Evolutionary conservation across 371 early-diverging fungal species (phyloP), one percentile per base, ranked within the genome.

Genomic region (Mucor circinelloides): DNA sequence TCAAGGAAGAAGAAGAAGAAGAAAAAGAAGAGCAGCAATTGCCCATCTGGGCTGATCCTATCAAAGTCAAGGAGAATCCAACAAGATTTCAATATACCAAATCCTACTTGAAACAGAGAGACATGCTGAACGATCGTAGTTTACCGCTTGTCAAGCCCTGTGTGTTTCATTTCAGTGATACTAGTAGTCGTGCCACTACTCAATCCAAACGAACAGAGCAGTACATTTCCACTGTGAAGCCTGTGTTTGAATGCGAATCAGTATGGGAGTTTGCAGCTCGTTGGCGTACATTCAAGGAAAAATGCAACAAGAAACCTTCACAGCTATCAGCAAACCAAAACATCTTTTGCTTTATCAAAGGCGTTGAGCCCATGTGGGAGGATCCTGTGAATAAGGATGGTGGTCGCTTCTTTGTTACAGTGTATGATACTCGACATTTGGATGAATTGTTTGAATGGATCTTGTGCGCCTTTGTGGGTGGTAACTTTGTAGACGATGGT

Each of bases 321-420:
- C 77, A 77, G 36, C 71, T 86, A 73, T 56, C 66, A 23, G 64
- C 74, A 48, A 81, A 85, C 61, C 86, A 85, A 36, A 87, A 84
- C 42, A 48, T 87, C 38, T 85, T 84, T 46, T 87, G 85, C 68
- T 87, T 87, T 70, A 67, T 78, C 36, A 68, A 84, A 58, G 85
- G 82, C 2, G 77, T 87, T 36, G 77, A 82, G 42, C 88, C 88
- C 36, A 82, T 86, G 83, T 87, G 88, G 88, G 88, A 87, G 66
- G 88, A 87, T 55, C 72, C 71, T n/a, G 71, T 67, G 30, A 87
- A 87, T 68, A 67, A 77, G 65, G 64, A 75, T 15, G 88, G 88
- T 34, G 88, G 88, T 2, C 77, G 88, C 5, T 61, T 87, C 15
- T 80, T 84, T 0, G 46, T 69, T 21, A 31, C 31, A 17, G 40